Base-by-base conservation (phyloP, 1,284 basidiomycete genomes). In the Fomitopsis schrenkii region DNA sequence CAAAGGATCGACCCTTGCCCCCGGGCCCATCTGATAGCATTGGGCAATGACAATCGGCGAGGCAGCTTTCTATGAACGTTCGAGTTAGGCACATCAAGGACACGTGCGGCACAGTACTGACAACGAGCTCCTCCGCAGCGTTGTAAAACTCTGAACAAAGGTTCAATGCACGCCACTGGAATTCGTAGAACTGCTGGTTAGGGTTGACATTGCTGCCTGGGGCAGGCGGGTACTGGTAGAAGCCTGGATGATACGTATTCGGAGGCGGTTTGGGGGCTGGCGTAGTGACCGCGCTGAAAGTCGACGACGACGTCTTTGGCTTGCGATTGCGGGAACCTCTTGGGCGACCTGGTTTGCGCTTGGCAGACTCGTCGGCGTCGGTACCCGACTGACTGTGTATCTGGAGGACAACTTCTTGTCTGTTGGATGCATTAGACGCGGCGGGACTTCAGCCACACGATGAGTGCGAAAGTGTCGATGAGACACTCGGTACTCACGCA, bases 101-200 rank as follows among this genome's bases (percentile, higher is more conserved):
- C 33, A 19, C 41, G 40, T 30, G 41, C 58, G 62, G 55, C 60
- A 59, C 64, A 57, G 38, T 62, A 83, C 90, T 74, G 71, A 93
- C 90, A 59, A 93, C 81, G 53, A 93, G 81, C 72, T 93, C 90
- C 71, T 91, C 90, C 17, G 91, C 90, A 7, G 90, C 90, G 40
- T 86, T 87, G 75, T 92, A 93, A 71, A 93, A 93, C 70, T 92
- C 90, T 2, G 87, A 85, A 72, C 90, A 93, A 42, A 93, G 76
- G 69, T 90, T 90, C 59, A 93, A 74, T 45, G 91, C 85, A 57
- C 89, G 83, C 90, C 90, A 93, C 71, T 92, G 90, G 68, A 93
- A 93, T 70, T 92, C 89, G 70, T 90, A 89, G 72, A 90, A 91
- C 68, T 87, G 84, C 65, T 90, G 86, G 69, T 90, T 89, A 67